These are phyloP conservation scores for Cymodocea nodosa DNA, from an alignment of 116 monocot species.

Conservation along the genomic window DNA sequence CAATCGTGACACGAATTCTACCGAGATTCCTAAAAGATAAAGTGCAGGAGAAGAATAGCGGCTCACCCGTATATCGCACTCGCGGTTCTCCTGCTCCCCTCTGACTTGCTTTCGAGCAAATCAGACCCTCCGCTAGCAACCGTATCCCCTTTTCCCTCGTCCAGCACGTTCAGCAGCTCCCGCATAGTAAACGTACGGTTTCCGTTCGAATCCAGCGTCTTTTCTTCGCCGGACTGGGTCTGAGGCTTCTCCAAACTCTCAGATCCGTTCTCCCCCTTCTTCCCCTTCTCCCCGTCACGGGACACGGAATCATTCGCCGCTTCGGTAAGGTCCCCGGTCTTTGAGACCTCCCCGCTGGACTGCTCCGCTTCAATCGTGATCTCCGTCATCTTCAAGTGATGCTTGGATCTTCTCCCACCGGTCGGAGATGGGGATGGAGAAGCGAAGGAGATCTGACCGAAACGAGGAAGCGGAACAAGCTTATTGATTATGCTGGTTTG, in stretches of 20 bases:
- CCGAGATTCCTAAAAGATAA: neutral
- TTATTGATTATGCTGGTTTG: too few species aligned
- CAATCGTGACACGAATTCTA: neutral
- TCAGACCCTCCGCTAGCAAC: neutral
- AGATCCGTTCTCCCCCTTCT: neutral
- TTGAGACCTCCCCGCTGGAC: neutral
- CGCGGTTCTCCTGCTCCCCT: neutral
- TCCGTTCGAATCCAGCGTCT: neutral
- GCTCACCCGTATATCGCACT: neutral
- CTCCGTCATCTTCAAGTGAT: neutral
- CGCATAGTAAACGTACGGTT: neutral
- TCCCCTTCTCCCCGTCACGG: neutral
- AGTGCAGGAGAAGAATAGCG: neutral
- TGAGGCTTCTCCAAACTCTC: neutral
- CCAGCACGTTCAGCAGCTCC: conserved; percentile 1
- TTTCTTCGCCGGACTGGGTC: neutral
- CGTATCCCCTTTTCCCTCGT: neutral
- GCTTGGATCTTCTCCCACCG: neutral
- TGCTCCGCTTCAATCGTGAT: neutral
- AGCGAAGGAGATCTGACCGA: neutral
- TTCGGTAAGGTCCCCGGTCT: neutral
- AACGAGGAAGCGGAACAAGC: neutral
- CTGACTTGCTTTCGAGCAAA: neutral
- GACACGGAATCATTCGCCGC: neutral
- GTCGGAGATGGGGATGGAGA: neutral